Percentiles rank a stretch among this genome's conserved stretches.
These are phyloP conservation scores for Phialemoniopsis sp. DNA, from an alignment of 2,329 filamentous ascomycete species.

Conservation along the genomic window DNA sequence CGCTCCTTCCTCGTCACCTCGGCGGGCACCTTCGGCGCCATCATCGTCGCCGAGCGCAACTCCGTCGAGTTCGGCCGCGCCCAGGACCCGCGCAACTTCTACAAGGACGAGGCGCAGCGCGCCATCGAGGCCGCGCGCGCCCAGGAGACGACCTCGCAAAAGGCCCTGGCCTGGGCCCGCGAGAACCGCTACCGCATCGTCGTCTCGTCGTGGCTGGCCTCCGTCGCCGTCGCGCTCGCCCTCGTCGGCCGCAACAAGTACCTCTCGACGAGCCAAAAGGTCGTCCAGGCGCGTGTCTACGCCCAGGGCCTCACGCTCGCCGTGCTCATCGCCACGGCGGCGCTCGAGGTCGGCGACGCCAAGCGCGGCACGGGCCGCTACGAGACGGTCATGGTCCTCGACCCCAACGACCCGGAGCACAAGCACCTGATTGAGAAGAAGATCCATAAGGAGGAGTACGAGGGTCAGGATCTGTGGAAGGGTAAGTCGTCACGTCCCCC, in stretches of 20 bases:
- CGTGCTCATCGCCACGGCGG: conserved; percentile 77
- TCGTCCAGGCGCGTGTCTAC: conserved; percentile 92
- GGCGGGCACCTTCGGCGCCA: conserved; percentile 76
- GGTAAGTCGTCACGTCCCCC: conserved; percentile 48
- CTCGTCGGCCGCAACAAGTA: conserved; percentile 76
- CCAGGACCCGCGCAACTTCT: conserved; percentile 63
- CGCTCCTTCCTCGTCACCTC: conserved; percentile 86
- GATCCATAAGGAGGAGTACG: conserved; percentile 82
- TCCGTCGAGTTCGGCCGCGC: conserved; percentile 61
- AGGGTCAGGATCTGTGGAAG: conserved; percentile 91
- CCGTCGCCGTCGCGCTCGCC: conserved; percentile 70
- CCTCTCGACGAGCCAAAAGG: conserved; percentile 73
- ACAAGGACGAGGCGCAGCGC: conserved; percentile 60
- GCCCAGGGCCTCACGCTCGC: conserved; percentile 85
- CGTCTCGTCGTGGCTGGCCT: conserved; percentile 74
- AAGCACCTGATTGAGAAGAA: conserved; percentile 82
- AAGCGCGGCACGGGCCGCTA: conserved; percentile 71
- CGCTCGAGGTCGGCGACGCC: conserved; percentile 76
- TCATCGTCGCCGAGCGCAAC: conserved; percentile 78
- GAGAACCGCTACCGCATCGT: conserved; percentile 86
- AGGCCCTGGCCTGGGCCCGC: conserved; percentile 67
- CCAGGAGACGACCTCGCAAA: conserved; percentile 54
- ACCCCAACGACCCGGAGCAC: conserved; percentile 78
- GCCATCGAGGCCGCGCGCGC: conserved; percentile 48
- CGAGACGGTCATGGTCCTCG: conserved; percentile 79